Conservation (phyloP, 2,329 filamentous ascomycete species). For the Amauroascus niger region DNA sequence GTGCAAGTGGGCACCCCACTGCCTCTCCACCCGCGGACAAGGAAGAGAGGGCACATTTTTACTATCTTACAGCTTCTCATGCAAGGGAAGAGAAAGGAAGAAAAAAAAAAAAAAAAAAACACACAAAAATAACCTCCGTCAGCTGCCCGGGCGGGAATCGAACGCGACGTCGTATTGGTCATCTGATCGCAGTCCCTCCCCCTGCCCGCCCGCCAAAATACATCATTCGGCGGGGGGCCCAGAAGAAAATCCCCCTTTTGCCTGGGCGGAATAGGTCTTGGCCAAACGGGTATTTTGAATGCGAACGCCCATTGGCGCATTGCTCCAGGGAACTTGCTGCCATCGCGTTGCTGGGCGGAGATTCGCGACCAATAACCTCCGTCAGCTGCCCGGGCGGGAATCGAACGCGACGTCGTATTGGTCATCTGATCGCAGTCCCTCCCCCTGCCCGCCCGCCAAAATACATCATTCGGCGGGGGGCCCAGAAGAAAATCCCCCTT, state of each 20-base stretch:
- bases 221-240: no score
- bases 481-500: no score
- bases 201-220: no score
- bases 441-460: background rate
- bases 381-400: slow-evolving; percentile 6
- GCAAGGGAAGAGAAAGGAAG: no score
- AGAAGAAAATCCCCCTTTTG: no score
- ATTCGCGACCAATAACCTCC: no score
- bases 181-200: slow-evolving; percentile 8
- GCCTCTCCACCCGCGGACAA: slow-evolving; percentile 11
- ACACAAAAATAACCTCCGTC: no score
- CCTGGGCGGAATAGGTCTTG: slow-evolving; percentile 7
- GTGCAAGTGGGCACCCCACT: slow-evolving; percentile 10
- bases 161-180: slow-evolving; percentile 6
- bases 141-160: slow-evolving; percentile 5
- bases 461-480: no score
- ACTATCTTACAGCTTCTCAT: no score
- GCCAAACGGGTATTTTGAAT: slow-evolving; percentile 9
- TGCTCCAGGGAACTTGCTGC: background rate
- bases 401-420: slow-evolving; percentile 5
- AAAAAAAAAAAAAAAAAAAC: background rate
- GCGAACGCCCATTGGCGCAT: slow-evolving; percentile 4
- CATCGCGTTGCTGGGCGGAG: slow-evolving; percentile 3
- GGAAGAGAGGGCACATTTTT: background rate
- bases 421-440: slow-evolving; percentile 9